A percentile compares a stretch with the other conserved stretches of the same genome.
Conservation (phyloP, 192 early-diverging fungal species). For the Martensiomyces pterosporus region DNA sequence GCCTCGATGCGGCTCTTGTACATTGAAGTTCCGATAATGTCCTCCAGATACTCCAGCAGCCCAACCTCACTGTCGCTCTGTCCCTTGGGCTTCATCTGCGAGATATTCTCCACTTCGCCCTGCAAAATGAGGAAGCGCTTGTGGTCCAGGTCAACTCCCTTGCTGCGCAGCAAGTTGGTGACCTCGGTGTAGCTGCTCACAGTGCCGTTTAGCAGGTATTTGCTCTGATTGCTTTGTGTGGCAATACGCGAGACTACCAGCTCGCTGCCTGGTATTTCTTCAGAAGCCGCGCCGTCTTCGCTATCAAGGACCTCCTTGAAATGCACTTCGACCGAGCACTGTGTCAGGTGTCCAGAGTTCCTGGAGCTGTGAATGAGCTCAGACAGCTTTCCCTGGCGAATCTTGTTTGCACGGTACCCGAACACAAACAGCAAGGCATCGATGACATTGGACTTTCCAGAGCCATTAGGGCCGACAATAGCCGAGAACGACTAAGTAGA, state of each 20-base stretch:
- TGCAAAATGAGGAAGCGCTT: conserved; percentile 97
- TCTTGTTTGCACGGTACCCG: conserved; percentile 95
- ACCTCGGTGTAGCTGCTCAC: conserved; percentile 77
- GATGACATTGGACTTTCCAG: conserved; percentile 98
- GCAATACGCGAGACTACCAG: conserved; percentile 79
- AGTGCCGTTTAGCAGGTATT: conserved; percentile 69
- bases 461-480: conserved; percentile 96
- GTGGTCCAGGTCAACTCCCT: conserved; percentile 95
- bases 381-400: conserved; percentile 92
- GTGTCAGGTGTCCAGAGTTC: conserved; percentile 60
- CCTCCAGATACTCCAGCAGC: conserved; percentile 94
- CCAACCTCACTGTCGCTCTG: conserved; percentile 91
- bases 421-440: conserved; percentile 97
- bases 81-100: conserved; percentile 96
- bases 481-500: conserved; percentile 55
- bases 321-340: conserved; percentile 88
- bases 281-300: conserved; percentile 58
- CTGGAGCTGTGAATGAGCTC: conserved; percentile 95
- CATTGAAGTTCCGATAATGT: conserved; percentile 91
- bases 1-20: conserved; percentile 86
- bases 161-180: conserved; percentile 69
- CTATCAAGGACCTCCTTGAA: conserved; percentile 88
- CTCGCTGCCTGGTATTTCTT: conserved; percentile 60
- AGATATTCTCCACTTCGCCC: conserved; percentile 99
- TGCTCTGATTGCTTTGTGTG: conserved; percentile 61